Evolutionary conservation across 148 eudicot genomes (phyloP), one percentile per base, ranked within the genome.

Genomic region (Chenopodium quinoa): DNA sequence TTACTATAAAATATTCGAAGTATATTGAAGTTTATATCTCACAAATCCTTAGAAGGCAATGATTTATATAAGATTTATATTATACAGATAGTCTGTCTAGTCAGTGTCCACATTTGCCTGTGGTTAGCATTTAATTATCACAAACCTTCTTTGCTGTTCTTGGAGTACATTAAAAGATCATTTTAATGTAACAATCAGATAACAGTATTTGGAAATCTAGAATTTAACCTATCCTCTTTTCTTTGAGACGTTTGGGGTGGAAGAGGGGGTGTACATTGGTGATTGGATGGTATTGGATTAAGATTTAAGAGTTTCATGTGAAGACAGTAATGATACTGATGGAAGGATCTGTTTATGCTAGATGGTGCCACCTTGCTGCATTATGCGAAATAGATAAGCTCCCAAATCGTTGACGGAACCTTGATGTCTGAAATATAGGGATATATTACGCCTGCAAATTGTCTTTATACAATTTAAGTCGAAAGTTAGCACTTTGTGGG

Each of bases 101-200:
- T 84, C 83, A 80, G 50, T 79, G 80, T 80, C 86, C 58, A 46
- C 46, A 62, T 76, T 76, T 47, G 79, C 67, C 56, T 76, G 77
- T 80, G 78, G 83, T 76, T 84, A 84, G 65, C 80, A 84, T 84
- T 84, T 80, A 76, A 68, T 83, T 79, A 73, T 83, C 82, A 75
- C 81, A 74, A 78, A 62, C 23, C 77, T 60, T 64, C 71, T 58
- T 34, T 56, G 52, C 37, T 71, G 66, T 71, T 71, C 65, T 78
- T 82, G 77, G 81, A 64, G 64, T 77, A 82, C 20, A 63, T 27
- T 78, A 68, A 71, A 82, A 82, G 71, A 46, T 46, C 48, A 70
- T 2, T 54, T 10, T 63, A 27, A 78, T 76, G 79, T 76, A 58
- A 22, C 37, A 5, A 76, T 75, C 78, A 75, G 40, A 46, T 16